Conservation (phyloP, 352 stramenopile species). For the Nothophytophthora sp. region DNA sequence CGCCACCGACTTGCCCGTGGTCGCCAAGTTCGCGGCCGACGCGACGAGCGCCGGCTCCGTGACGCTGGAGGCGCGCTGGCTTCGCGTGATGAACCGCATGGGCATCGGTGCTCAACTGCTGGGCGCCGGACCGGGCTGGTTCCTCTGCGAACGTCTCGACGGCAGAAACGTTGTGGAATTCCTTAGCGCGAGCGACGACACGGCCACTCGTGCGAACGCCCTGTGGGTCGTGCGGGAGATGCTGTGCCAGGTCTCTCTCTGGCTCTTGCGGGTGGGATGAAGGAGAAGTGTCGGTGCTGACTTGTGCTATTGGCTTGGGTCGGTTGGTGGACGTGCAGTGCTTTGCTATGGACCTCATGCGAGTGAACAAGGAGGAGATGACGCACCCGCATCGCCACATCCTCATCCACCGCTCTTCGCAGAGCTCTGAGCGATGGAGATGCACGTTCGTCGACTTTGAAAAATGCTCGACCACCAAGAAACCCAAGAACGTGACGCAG, state of each 20-base stretch:
- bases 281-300: too few relatives aligned
- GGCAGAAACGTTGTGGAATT: slow-evolving; percentile 69
- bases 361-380: slow-evolving; percentile 85
- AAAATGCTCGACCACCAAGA: slow-evolving; percentile 61
- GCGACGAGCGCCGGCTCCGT: slow-evolving; percentile 31
- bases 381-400: slow-evolving; percentile 79
- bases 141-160: slow-evolving; percentile 61
- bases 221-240: slow-evolving; percentile 64
- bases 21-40: slow-evolving; percentile 53
- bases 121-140: slow-evolving; percentile 45
- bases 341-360: slow-evolving; percentile 71
- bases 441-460: slow-evolving; percentile 84
- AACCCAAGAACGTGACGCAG: slow-evolving; percentile 82
- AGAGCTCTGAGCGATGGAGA: slow-evolving; percentile 23
- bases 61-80: slow-evolving; percentile 56
- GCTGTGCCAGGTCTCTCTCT: slow-evolving; percentile 49
- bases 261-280: too few relatives aligned
- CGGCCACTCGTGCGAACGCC: slow-evolving; percentile 31
- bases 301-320: background rate
- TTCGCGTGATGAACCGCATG: slow-evolving; percentile 61
- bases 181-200: slow-evolving; percentile 21
- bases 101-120: slow-evolving; percentile 55
- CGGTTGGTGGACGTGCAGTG: slow-evolving; percentile 30
- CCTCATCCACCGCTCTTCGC: slow-evolving; percentile 36
- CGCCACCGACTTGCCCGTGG: slow-evolving; percentile 21